Conservation (phyloP, 192 early-diverging fungal genomes). For the Phycomyces blakesleeanus region DNA sequence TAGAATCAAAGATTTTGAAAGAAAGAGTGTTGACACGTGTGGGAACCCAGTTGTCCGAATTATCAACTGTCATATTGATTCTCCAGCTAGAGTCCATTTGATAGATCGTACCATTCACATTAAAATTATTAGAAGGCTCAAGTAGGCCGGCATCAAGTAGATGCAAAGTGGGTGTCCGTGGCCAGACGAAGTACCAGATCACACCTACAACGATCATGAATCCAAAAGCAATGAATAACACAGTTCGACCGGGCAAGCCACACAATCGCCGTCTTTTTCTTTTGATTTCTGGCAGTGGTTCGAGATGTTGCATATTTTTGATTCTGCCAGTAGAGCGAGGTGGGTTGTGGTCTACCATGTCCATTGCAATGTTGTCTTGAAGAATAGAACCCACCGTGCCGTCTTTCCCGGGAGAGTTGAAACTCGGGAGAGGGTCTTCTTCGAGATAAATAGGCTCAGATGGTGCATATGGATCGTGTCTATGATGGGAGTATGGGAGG, state of each 20-base stretch:
- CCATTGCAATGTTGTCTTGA: constrained; percentile 30
- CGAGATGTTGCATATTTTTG: not conserved
- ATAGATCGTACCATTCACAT: constrained; percentile 2
- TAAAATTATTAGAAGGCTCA: constrained; percentile 1
- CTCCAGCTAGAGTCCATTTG: constrained; percentile 13
- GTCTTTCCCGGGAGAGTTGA: constrained; percentile 7
- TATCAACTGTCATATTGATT: constrained; percentile 26
- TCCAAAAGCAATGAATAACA: not conserved
- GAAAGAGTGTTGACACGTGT: constrained; percentile 17
- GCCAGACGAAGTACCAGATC: constrained; percentile 27
- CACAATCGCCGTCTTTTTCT: constrained; percentile 4
- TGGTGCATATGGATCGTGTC: constrained; percentile 14
- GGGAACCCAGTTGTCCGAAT: constrained; percentile 25
- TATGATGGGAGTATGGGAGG: constrained; percentile 32
- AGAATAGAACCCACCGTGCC: constrained; percentile 21
- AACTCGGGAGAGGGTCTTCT: constrained; percentile 20
- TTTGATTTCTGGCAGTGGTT: not conserved
- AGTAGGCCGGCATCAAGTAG: constrained; percentile 7
- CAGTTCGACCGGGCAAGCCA: constrained; percentile 4
- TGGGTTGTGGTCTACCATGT: constrained; percentile 15
- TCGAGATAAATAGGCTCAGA: constrained; percentile 20
- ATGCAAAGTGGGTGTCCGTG: constrained; percentile 12
- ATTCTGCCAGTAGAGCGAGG: not conserved
- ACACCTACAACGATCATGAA: constrained; percentile 4
- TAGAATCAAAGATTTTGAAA: constrained; percentile 15